phyloP scores from a whole-genome alignment of 208 protist genomes.

The Acanthamoeba triangularis region DNA sequence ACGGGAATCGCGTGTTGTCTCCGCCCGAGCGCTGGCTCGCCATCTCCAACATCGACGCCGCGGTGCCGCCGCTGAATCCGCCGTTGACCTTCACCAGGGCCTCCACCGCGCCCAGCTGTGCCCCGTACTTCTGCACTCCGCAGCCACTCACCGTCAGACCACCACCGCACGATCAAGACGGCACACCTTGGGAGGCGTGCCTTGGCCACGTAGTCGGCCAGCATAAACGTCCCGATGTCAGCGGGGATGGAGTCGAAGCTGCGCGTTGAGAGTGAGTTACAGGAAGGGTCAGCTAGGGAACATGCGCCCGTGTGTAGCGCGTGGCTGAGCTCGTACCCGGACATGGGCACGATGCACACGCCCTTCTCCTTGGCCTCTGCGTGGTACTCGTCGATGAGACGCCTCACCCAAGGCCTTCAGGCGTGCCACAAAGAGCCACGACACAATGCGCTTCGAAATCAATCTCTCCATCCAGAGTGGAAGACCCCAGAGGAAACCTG shows the following conservation, averaged over 20 bases:
- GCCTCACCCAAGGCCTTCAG: conserved; percentile 80
- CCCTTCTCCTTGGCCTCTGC: conserved; percentile 63
- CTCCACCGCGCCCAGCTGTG: not conserved
- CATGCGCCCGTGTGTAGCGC: not conserved
- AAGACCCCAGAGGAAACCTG: not conserved
- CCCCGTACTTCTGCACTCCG: conserved; percentile 43
- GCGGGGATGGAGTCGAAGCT: conserved; percentile 86
- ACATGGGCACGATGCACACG: conserved; percentile 85
- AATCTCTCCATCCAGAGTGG: not conserved
- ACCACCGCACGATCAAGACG: not conserved
- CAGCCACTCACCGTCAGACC: not conserved
- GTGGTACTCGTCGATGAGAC: conserved; percentile 83
- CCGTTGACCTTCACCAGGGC: not conserved
- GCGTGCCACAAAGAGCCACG: not conserved
- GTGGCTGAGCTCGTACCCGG: conserved; percentile 24
- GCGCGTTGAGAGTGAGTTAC: no score
- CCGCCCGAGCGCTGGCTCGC: not conserved
- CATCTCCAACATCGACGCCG: conserved; percentile 50
- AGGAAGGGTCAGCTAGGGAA: not conserved
- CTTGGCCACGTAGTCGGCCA: conserved; percentile 41
- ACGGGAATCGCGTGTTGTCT: not conserved
- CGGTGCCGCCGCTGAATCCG: conserved; percentile 33
- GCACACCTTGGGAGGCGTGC: not conserved
- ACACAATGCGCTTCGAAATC: no score
- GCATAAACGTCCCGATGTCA: conserved; percentile 74